Evolutionary conservation across 495 filamentous ascomycete species (phyloP).

Genomic region (Tuber indicum): DNA sequence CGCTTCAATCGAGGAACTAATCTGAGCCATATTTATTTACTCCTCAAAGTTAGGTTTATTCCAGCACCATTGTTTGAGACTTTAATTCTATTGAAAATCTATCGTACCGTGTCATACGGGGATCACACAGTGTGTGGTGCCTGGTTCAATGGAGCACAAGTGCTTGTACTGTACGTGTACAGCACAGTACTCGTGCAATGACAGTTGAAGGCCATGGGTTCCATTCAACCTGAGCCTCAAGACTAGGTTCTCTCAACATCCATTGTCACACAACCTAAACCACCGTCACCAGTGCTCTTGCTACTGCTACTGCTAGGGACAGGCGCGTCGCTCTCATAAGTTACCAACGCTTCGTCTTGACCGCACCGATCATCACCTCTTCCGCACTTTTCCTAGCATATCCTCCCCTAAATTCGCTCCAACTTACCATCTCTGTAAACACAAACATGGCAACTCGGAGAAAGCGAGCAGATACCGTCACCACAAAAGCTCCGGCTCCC

Average conservation of each 20-base stretch:
- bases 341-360: not conserved
- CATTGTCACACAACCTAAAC: not conserved
- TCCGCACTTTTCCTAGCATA: not conserved
- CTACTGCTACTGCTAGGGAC: not conserved
- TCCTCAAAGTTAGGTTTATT: not conserved
- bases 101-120: not conserved
- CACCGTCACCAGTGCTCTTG: not conserved
- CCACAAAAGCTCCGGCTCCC: slow-evolving; percentile 5
- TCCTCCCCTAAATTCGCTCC: not conserved
- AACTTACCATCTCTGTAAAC: not conserved
- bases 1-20: not conserved
- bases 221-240: not conserved
- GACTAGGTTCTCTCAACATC: not conserved
- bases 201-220: not conserved
- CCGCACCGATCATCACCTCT: not conserved
- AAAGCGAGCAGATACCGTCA: slow-evolving; percentile 12
- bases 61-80: not conserved
- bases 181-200: not conserved
- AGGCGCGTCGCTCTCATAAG: not conserved
- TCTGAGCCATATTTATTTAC: not conserved
- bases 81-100: not conserved
- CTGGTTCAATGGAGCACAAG: not conserved
- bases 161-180: not conserved
- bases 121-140: not conserved
- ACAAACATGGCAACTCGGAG: not conserved